These are phyloP conservation scores for Pleurotus cornucopiae DNA, from an alignment of 768 basidiomycete species.

Conservation along the genomic window DNA sequence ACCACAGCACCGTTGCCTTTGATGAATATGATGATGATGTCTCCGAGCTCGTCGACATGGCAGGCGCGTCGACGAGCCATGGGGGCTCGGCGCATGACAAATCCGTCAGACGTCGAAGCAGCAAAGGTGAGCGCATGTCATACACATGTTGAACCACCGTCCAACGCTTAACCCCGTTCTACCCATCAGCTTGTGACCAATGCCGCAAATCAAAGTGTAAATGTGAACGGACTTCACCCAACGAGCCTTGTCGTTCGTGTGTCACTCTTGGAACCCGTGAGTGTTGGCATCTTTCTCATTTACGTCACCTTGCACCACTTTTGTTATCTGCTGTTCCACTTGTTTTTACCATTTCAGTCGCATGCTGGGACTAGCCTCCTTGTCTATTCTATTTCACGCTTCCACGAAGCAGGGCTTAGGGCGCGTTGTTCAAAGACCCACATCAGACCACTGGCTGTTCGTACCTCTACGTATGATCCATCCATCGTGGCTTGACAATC, in stretches of 20 bases:
- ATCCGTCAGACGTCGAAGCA: slow-evolving; percentile 65
- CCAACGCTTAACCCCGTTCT: background rate
- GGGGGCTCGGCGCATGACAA: slow-evolving; percentile 31
- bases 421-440: slow-evolving; percentile 2
- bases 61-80: slow-evolving; percentile 17
- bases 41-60: slow-evolving; percentile 47
- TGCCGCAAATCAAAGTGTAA: slow-evolving; percentile 90
- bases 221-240: slow-evolving; percentile 64
- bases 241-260: slow-evolving; percentile 74
- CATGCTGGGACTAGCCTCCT: background rate
- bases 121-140: slow-evolving; percentile 50
- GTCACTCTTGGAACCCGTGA: slow-evolving; percentile 67
- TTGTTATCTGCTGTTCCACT: background rate
- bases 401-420: slow-evolving; percentile 3
- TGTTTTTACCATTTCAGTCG: background rate
- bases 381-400: slow-evolving; percentile 5
- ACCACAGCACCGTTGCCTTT: slow-evolving; percentile 33
- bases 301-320: slow-evolving; percentile 1
- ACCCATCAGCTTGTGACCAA: slow-evolving; percentile 70
- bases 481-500: slow-evolving; percentile 6
- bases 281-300: slow-evolving; percentile 13
- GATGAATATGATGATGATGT: slow-evolving; percentile 63
- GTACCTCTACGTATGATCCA: slow-evolving; percentile 7
- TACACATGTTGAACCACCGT: no score
- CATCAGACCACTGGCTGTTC: slow-evolving; percentile 1